Evolutionary conservation across 2,329 filamentous ascomycete species (phyloP).

Genomic region (Coniochaeta sp.): DNA sequence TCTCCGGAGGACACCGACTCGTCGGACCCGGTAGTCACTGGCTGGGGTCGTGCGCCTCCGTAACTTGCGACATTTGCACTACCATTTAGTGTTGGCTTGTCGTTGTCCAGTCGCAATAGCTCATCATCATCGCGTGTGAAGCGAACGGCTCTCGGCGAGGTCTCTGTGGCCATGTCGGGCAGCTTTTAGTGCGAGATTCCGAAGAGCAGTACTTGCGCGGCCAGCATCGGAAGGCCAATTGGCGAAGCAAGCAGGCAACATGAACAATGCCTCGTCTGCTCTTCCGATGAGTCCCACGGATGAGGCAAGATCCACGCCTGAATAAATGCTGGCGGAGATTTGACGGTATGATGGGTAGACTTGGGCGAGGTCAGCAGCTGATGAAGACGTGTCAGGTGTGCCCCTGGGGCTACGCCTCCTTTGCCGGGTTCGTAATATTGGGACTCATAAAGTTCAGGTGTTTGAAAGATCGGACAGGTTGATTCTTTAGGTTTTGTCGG

Average conservation of each 20-base stretch:
- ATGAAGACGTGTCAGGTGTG: not conserved
- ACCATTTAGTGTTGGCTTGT: conserved; percentile 28
- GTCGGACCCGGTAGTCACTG: conserved; percentile 37
- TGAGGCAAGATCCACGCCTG: too few species aligned
- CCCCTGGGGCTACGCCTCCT: not conserved
- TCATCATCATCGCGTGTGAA: conserved; percentile 46
- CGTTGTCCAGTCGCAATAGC: conserved; percentile 30
- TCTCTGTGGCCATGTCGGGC: conserved; percentile 33
- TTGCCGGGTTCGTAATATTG: not conserved
- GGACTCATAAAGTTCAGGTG: not conserved
- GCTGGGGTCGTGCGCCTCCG: conserved; percentile 12
- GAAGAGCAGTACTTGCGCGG: not conserved
- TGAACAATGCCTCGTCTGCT: not conserved
- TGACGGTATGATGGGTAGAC: not conserved
- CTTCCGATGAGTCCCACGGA: not conserved
- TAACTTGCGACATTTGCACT: conserved; percentile 7
- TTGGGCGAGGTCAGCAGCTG: not conserved
- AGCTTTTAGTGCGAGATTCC: not conserved
- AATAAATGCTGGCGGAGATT: too few species aligned
- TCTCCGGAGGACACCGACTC: conserved; percentile 39
- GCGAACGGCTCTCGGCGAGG: conserved; percentile 47
- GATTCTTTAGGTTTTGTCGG: not conserved
- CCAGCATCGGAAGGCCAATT: not conserved
- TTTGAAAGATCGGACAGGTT: not conserved
- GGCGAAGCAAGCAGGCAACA: not conserved